Evolutionary conservation across 331 rosid genomes (phyloP).

Genomic region (Malus hybrid): DNA sequence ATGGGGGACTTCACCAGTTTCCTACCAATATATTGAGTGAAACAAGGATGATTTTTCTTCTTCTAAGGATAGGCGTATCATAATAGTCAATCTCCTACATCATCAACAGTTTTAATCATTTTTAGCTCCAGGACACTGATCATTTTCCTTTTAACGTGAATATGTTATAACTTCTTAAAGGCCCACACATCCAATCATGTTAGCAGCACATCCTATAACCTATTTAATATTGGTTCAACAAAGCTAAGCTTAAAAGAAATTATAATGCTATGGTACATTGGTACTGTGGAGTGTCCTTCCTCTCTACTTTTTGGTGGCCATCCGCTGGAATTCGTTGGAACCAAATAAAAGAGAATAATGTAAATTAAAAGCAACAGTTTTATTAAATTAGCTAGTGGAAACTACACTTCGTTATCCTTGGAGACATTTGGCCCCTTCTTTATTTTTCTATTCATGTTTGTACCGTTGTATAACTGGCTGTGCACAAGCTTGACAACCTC

Average conservation of each 20-base stretch:
- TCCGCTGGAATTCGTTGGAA: slow-evolving; percentile 2
- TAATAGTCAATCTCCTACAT: not conserved
- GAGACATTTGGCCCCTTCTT: slow-evolving; percentile 1
- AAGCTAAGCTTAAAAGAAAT: not conserved
- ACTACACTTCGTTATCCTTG: not conserved
- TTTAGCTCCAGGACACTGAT: not conserved
- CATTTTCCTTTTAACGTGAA: not conserved
- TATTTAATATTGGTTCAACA: not conserved
- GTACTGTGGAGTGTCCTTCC: not conserved
- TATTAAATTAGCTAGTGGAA: slow-evolving; percentile 2
- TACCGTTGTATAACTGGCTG: not conserved
- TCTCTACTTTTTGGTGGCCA: slow-evolving; percentile 6
- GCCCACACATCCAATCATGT: slow-evolving; percentile 47
- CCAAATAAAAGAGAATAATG: not conserved
- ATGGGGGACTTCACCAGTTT: not conserved
- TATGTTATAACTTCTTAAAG: slow-evolving; percentile 2
- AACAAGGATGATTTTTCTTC: not conserved
- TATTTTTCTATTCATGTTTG: not conserved
- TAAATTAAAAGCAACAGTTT: not conserved
- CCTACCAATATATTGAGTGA: not conserved
- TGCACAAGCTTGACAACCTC: not conserved
- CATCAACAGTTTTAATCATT: not conserved
- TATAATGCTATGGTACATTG: not conserved
- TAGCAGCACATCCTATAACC: not conserved
- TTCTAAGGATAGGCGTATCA: not conserved